phyloP scores from a whole-genome alignment of 2,329 filamentous ascomycete genomes.

The Nigrospora oryzae region DNA sequence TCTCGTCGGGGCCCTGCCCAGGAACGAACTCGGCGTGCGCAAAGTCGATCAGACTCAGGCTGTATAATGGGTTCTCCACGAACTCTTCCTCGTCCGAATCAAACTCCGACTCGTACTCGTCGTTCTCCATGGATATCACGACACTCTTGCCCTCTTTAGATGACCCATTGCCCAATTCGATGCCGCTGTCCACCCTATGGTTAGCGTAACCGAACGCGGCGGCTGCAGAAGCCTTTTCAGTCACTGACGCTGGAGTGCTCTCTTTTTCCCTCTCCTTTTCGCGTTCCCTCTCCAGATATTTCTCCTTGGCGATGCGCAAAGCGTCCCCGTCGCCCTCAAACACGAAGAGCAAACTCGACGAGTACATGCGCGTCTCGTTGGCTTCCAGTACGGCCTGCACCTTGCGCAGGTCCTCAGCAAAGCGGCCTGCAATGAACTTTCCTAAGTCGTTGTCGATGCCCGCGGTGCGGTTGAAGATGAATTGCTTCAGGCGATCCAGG shows the following conservation, averaged over 20 bases:
- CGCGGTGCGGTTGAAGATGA: conserved; percentile 49
- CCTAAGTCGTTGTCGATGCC: conserved; percentile 52
- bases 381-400: conserved; percentile 44
- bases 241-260: conserved; percentile 5
- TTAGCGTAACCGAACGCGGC: conserved; percentile 17
- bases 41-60: conserved; percentile 91
- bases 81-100: conserved; percentile 47
- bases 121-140: conserved; percentile 8
- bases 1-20: conserved; percentile 79
- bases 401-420: conserved; percentile 41
- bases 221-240: conserved; percentile 11
- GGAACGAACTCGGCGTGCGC: conserved; percentile 83
- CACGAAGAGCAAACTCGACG: conserved; percentile 52
- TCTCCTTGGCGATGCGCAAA: conserved; percentile 41
- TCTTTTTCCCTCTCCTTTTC: conserved; percentile 30
- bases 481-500: conserved; percentile 43
- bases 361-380: conserved; percentile 58
- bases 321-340: conserved; percentile 55
- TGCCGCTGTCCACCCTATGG: conserved; percentile 47
- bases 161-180: conserved; percentile 33
- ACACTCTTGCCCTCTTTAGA: conserved; percentile 2
- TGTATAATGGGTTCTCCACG: conserved; percentile 47
- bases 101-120: conserved; percentile 35
- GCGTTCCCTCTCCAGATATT: conserved; percentile 27
- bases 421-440: conserved; percentile 44